Conservation (phyloP, 805 yeast species). For the Candida taoyuanica region DNA sequence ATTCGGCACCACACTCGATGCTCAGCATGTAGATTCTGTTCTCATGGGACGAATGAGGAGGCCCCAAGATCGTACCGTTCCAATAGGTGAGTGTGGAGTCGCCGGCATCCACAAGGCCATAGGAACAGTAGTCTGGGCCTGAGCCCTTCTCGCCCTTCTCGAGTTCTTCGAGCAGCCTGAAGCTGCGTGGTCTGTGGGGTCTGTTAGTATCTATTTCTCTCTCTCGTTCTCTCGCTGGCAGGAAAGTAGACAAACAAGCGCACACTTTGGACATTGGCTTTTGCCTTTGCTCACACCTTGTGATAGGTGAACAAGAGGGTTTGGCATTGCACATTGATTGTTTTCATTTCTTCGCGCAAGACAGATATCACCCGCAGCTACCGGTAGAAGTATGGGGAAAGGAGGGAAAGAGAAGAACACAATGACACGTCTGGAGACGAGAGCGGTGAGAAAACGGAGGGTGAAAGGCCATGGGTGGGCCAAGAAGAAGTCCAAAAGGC, state of each 20-base stretch:
- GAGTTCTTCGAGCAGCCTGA: constrained; percentile 89
- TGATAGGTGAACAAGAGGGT: no score
- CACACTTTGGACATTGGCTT: constrained; percentile 6
- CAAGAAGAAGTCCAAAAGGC: not conserved
- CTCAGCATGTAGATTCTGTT: constrained; percentile 85
- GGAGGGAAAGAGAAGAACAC: no score
- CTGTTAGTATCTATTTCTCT: not conserved
- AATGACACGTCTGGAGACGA: no score
- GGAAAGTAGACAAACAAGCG: no score
- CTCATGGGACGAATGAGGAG: constrained; percentile 88
- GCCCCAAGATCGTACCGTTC: constrained; percentile 98
- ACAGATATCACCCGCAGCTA: no score
- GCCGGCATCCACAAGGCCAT: constrained; percentile 85
- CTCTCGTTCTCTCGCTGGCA: no score
- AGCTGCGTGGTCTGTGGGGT: constrained; percentile 75
- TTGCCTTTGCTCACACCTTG: no score
- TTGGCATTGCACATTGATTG: not conserved
- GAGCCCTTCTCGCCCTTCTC: constrained; percentile 98
- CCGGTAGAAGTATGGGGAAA: no score
- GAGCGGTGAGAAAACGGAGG: not conserved
- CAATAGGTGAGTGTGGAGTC: constrained; percentile 92
- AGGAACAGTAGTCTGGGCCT: constrained; percentile 95
- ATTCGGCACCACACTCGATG: constrained; percentile 74
- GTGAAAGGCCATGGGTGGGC: not conserved
- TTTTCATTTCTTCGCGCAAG: not conserved